phyloP scores from a whole-genome alignment of 495 filamentous ascomycete genomes.

The Xylaria venustula region DNA sequence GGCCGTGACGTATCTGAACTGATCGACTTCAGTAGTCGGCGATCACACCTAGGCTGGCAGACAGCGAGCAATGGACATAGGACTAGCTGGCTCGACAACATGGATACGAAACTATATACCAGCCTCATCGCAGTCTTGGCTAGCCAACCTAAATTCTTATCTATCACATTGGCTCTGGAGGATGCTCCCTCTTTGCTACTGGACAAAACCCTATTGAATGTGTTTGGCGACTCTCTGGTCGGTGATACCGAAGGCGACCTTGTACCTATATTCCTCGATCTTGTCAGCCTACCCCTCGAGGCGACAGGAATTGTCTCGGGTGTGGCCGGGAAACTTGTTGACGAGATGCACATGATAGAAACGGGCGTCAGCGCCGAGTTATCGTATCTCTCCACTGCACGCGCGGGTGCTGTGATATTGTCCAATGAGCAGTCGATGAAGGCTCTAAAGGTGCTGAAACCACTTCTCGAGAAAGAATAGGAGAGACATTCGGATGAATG shows the following conservation, averaged over 20 bases:
- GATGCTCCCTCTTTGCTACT: slow-evolving; percentile 83
- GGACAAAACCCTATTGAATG: slow-evolving; percentile 66
- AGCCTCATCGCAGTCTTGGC: slow-evolving; percentile 68
- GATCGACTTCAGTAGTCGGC: slow-evolving; percentile 25
- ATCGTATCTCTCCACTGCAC: slow-evolving; percentile 84
- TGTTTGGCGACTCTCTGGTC: slow-evolving; percentile 68
- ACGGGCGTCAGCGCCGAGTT: slow-evolving; percentile 67
- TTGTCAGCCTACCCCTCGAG: slow-evolving; percentile 77
- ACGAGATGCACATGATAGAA: slow-evolving; percentile 48
- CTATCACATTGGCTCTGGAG: slow-evolving; percentile 77
- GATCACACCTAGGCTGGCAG: slow-evolving; percentile 20
- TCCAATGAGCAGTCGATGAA: slow-evolving; percentile 65
- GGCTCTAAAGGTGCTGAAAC: slow-evolving; percentile 67
- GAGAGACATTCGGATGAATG: not conserved
- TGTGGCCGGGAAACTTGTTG: slow-evolving; percentile 76
- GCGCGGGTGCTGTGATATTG: slow-evolving; percentile 88
- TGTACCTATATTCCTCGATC: slow-evolving; percentile 86
- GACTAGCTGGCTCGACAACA: slow-evolving; percentile 46
- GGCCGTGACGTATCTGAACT: slow-evolving; percentile 47
- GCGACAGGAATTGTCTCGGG: slow-evolving; percentile 93
- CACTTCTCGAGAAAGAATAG: slow-evolving; percentile 36
- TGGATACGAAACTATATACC: slow-evolving; percentile 64
- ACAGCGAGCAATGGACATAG: slow-evolving; percentile 31
- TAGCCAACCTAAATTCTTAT: slow-evolving; percentile 74
- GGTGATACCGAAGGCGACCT: slow-evolving; percentile 78